Base-by-base conservation (phyloP, 345 rosid species). In the Rhodamnia argentea region DNA sequence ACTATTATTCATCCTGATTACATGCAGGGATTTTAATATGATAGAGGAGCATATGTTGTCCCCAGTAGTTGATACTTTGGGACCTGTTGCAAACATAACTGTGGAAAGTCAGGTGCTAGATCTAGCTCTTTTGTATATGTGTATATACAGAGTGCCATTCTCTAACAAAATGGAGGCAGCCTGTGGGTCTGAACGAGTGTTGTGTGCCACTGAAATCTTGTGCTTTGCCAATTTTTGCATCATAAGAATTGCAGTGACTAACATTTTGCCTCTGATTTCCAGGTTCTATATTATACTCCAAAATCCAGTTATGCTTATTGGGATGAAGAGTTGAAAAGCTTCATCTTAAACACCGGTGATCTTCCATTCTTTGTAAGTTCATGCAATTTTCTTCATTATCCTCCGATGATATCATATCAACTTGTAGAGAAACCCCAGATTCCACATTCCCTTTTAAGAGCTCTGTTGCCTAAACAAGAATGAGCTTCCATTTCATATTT, bases 231-330 rank as follows among this genome's bases (percentile, higher is more conserved):
- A 13, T 87, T 62, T 50, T n/a, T 27, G 47, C 47, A 70, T 70
- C 47, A 70, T 37, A 37, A 70, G 13, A 70, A 70, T 70, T 32
- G 10, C 59, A 52, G 52, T 87, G 58, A 24, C 85, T 81, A 52
- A 32, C 56, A 27, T 64, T 54, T 47, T n/a, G 15, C 54, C 52
- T 84, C 74, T 59, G 29, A 55, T 62, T 24, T 85, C 53, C 88
- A 97, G 99, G 99, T 97, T 89, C 88, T 97, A 88, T 96, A 95
- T 89, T 94, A 96, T 89, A 93, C 99, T 2, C 99, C 99, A 5
- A 97, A 96, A 92, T 92, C 98, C 42, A 92, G 99, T 47, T 92
- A 91, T 89, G 94, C 97, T 55, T 90, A 89, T 75, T 97, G 99
- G 99, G 93, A 97, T 92, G 93, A 93, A 84, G 89, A 94, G 76